These are phyloP conservation scores for Laburnicola sp. DNA, from an alignment of 2,329 filamentous ascomycete genomes.

Conservation along the genomic window DNA sequence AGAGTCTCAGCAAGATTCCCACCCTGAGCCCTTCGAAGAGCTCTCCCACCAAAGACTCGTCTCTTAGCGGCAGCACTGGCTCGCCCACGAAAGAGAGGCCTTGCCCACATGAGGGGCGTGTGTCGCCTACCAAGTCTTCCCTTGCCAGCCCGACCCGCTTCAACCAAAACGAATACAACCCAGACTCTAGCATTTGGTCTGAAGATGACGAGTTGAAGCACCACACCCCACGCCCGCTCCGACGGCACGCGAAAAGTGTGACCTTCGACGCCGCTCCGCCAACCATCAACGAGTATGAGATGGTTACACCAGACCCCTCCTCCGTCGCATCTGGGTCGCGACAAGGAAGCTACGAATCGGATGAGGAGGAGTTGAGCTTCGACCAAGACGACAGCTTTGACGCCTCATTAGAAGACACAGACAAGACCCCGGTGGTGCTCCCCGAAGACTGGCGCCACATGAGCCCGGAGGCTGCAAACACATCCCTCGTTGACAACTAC, in stretches of 20 bases:
- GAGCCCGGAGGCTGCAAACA: slow-evolving; percentile 66
- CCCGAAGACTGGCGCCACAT: slow-evolving; percentile 92
- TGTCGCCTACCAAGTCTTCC: slow-evolving; percentile 87
- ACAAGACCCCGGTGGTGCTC: slow-evolving; percentile 96
- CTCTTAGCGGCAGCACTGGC: slow-evolving; percentile 40
- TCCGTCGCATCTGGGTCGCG: slow-evolving; percentile 87
- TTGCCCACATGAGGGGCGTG: slow-evolving; percentile 49
- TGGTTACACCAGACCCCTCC: slow-evolving; percentile 95
- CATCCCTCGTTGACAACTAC: slow-evolving; percentile 56
- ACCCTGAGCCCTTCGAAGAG: slow-evolving; percentile 59
- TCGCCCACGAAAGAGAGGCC: slow-evolving; percentile 31
- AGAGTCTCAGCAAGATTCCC: slow-evolving; percentile 66
- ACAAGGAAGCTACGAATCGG: slow-evolving; percentile 88
- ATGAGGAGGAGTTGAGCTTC: slow-evolving; percentile 68
- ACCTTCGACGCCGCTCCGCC: slow-evolving; percentile 94
- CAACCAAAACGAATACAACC: slow-evolving; percentile 49
- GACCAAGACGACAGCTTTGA: slow-evolving; percentile 88
- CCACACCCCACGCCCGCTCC: slow-evolving; percentile 67
- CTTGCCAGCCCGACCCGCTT: slow-evolving; percentile 67
- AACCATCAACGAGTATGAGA: slow-evolving; percentile 96
- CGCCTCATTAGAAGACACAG: slow-evolving; percentile 89
- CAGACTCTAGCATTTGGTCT: slow-evolving; percentile 41
- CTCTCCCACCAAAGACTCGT: slow-evolving; percentile 62
- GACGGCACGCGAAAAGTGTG: slow-evolving; percentile 92
- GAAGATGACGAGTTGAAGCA: slow-evolving; percentile 58